These are phyloP conservation scores for Botrytis hyacinthi DNA, from an alignment of 2,329 filamentous ascomycete genomes.

Conservation along the genomic window DNA sequence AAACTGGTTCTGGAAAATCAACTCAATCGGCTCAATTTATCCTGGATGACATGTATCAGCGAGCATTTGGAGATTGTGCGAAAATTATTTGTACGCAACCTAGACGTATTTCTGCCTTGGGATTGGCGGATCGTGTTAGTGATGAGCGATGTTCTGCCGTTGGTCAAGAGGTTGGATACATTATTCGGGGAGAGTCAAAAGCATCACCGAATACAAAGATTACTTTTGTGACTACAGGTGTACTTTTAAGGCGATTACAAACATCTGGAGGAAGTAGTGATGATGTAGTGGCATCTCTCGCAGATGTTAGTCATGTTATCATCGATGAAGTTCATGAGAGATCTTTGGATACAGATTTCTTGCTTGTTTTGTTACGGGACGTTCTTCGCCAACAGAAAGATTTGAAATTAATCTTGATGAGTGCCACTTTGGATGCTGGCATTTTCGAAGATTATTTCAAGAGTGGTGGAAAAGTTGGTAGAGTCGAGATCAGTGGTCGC, in stretches of 20 bases:
- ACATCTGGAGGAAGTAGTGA: constrained; percentile 78
- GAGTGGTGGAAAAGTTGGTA: constrained; percentile 66
- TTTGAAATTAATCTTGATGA: constrained; percentile 92
- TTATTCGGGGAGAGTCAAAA: constrained; percentile 87
- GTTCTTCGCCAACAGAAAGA: constrained; percentile 72
- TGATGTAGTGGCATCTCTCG: constrained; percentile 76
- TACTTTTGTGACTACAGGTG: constrained; percentile 94
- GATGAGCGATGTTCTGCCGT: constrained; percentile 82
- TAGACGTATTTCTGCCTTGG: constrained; percentile 87
- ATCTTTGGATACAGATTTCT: constrained; percentile 90
- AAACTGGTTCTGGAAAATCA: constrained; percentile 95
- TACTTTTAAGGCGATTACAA: constrained; percentile 85
- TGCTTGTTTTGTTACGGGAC: constrained; percentile 82
- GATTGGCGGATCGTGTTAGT: constrained; percentile 89
- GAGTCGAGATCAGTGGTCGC: constrained; percentile 82
- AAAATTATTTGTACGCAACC: constrained; percentile 97
- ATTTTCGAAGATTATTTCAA: constrained; percentile 85
- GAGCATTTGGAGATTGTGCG: constrained; percentile 69
- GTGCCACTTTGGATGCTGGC: constrained; percentile 85
- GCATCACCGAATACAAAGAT: constrained; percentile 73
- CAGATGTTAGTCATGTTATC: constrained; percentile 89
- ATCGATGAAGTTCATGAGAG: constrained; percentile 97
- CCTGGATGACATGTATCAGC: constrained; percentile 81
- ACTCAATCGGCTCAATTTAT: constrained; percentile 97
- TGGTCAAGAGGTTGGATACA: constrained; percentile 86